phyloP scores from a whole-genome alignment of 129 eudicot genomes.

The Pseudognaphalium luteoalbum region DNA sequence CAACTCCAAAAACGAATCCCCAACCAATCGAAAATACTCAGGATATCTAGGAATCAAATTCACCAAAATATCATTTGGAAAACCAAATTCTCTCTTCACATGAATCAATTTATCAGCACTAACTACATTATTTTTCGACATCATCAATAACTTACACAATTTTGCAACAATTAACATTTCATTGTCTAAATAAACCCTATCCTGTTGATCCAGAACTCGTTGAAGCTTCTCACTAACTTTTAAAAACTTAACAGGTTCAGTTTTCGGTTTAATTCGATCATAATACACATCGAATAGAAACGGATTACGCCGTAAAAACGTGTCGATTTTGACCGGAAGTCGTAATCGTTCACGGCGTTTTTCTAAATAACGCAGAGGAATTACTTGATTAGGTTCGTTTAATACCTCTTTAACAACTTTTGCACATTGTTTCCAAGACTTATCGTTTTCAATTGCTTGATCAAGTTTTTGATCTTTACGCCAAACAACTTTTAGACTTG shows the following conservation, averaged over 20 bases:
- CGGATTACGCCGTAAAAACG: constrained; percentile 59
- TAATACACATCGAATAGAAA: constrained; percentile 57
- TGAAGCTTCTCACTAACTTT: constrained; percentile 44
- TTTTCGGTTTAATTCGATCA: constrained; percentile 69
- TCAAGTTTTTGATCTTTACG: constrained; percentile 70
- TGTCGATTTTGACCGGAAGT: constrained; percentile 39
- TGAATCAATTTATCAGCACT: constrained; percentile 62
- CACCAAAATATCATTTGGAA: constrained; percentile 69
- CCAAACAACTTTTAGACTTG: constrained; percentile 80
- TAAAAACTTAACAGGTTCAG: constrained; percentile 53
- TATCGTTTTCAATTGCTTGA: constrained; percentile 67
- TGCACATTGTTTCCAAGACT: constrained; percentile 53
- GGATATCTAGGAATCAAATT: constrained; percentile 62
- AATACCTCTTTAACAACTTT: constrained; percentile 80
- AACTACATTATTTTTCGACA: constrained; percentile 65
- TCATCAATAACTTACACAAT: constrained; percentile 76
- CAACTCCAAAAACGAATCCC: constrained; percentile 59
- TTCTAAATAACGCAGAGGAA: constrained; percentile 60
- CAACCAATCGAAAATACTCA: constrained; percentile 49
- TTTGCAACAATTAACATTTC: constrained; percentile 59
- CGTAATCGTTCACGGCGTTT: constrained; percentile 65
- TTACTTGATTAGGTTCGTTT: constrained; percentile 70
- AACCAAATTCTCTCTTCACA: constrained; percentile 82
- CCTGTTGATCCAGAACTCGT: constrained; percentile 49
- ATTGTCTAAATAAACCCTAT: constrained; percentile 50